Evolutionary conservation across 1,284 basidiomycete genomes (phyloP), one percentile per base, ranked within the genome.

Genomic region (Pseudozyma sp.): DNA sequence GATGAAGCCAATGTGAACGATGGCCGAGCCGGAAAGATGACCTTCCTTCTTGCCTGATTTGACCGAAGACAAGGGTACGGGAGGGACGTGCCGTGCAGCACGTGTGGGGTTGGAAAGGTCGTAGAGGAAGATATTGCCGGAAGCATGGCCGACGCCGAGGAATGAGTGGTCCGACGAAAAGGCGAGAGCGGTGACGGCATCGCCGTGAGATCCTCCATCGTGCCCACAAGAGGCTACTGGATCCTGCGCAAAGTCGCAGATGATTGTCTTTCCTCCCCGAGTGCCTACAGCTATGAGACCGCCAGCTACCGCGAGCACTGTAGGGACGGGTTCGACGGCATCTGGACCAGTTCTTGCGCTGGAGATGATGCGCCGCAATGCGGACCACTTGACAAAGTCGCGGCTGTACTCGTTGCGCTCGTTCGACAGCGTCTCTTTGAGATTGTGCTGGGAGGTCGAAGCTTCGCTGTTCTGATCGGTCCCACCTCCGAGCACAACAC

Each of bases 141-240:
- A 89, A 0, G 90, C 88, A 84, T 98, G 94, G 0, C 97, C 97
- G 1, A 92, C 91, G 0, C 92, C 96, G 50, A 98, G 87, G 84
- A 90, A 98, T 0, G 95, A 96, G 78, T 94, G 93, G 81, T 99
- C 97, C 72, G 93, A 90, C 4, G 95, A 97, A 52, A 99, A 87
- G 2, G 94, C 91, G 5, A 99, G 85, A 0, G 94, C 92, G 7
- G 94, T 97, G 16, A 97, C 93, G n/a, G 92, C 85, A 14, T 94
- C 70, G 3, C 70, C 65, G 24, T 68, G 60, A 13, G 53, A 54
- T 34, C 57, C 61, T 29, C 48, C 70, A 16, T 73, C 65, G 31
- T 73, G 70, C n/a, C 70, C 70, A 19, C 70, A 73, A 4, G 70
- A 73, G n/a, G 70, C 70, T 8, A 73, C 49, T 14, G 64, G 57